Evolutionary conservation across 306 rosid species (phyloP).

Genomic region (Vigna nakashimae): DNA sequence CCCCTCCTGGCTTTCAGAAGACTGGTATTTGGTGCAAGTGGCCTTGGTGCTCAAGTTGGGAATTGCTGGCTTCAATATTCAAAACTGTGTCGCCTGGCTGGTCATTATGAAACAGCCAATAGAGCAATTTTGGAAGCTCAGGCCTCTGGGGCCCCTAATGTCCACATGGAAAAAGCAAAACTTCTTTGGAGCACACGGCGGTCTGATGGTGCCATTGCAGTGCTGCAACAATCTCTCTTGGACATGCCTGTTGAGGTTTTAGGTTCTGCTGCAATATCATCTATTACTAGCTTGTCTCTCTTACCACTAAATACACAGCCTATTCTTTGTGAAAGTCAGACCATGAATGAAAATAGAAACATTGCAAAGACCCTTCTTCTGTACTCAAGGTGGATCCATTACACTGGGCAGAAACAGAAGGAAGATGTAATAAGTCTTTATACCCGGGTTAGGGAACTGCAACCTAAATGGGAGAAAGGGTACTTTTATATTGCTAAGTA

Average conservation of each 20-base stretch:
- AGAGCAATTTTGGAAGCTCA: slow-evolving; percentile 94
- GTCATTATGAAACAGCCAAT: slow-evolving; percentile 96
- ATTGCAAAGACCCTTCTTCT: slow-evolving; percentile 92
- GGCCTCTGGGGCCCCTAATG: slow-evolving; percentile 88
- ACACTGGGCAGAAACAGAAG: slow-evolving; percentile 99
- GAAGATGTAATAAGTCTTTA: slow-evolving; percentile 88
- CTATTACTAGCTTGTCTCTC: slow-evolving; percentile 88
- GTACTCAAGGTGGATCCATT: slow-evolving; percentile 94
- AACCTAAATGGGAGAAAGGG: slow-evolving; percentile 97
- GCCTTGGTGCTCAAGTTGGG: slow-evolving; percentile 89
- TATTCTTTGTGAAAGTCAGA: slow-evolving; percentile 70
- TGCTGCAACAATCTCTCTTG: slow-evolving; percentile 86
- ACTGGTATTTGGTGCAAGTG: slow-evolving; percentile 78
- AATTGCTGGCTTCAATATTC: slow-evolving; percentile 98
- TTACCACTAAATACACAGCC: slow-evolving; percentile 72
- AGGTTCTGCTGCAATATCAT: slow-evolving; percentile 79
- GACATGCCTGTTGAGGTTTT: slow-evolving; percentile 84
- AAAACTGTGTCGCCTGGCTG: slow-evolving; percentile 92
- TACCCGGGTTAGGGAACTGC: slow-evolving; percentile 90
- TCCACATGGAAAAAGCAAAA: slow-evolving; percentile 91
- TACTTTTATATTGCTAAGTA: slow-evolving; percentile 91
- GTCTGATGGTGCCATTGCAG: slow-evolving; percentile 92
- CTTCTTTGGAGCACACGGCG: slow-evolving; percentile 94
- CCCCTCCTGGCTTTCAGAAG: slow-evolving; percentile 91
- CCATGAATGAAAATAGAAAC: slow-evolving; percentile 72